A percentile compares a stretch with the other conserved stretches of the same genome.
Evolutionary conservation across 1,139 yeast genomes (phyloP).

Genomic region (Hansenula anomala): DNA sequence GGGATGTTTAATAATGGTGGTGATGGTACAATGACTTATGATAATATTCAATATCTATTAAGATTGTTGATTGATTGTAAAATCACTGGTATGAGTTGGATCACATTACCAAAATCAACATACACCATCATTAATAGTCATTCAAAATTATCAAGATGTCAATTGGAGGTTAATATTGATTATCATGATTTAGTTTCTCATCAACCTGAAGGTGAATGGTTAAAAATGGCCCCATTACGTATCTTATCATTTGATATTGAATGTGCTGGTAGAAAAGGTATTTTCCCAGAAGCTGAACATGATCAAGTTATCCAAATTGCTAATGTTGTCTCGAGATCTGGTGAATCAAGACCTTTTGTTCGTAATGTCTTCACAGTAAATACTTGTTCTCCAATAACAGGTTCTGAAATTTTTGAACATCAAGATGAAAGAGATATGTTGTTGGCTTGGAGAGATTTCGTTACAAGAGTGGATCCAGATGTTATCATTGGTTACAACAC

Average conservation of each 20-base stretch:
- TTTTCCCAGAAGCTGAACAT: conserved; percentile 90
- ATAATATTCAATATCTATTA: conserved; percentile 80
- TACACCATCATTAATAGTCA: conserved; percentile 43
- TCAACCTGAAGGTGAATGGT: conserved; percentile 90
- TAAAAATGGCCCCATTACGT: conserved; percentile 89
- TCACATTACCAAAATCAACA: conserved; percentile 75
- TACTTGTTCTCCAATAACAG: conserved; percentile 89
- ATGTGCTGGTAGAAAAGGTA: conserved; percentile 96
- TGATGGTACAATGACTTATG: conserved; percentile 64
- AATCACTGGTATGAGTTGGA: conserved; percentile 97
- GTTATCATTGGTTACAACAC: conserved; percentile 96
- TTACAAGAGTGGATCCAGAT: conserved; percentile 86
- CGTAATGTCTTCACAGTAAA: conserved; percentile 92
- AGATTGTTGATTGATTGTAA: conserved; percentile 91
- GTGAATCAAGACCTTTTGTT: conserved; percentile 82
- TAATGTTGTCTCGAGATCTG: conserved; percentile 81
- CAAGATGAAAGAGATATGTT: conserved; percentile 79
- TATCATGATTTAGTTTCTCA: conserved; percentile 71
- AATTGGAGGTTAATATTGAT: conserved; percentile 71
- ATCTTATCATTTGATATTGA: conserved; percentile 94
- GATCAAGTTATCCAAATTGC: conserved; percentile 98
- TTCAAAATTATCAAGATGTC: conserved; percentile 66
- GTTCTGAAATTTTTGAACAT: conserved; percentile 81
- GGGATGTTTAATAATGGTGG: conserved; percentile 53
- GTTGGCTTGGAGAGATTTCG: conserved; percentile 78